phyloP scores from a whole-genome alignment of 495 filamentous ascomycete genomes.

The Hyphodiscus hymeniophilus region DNA sequence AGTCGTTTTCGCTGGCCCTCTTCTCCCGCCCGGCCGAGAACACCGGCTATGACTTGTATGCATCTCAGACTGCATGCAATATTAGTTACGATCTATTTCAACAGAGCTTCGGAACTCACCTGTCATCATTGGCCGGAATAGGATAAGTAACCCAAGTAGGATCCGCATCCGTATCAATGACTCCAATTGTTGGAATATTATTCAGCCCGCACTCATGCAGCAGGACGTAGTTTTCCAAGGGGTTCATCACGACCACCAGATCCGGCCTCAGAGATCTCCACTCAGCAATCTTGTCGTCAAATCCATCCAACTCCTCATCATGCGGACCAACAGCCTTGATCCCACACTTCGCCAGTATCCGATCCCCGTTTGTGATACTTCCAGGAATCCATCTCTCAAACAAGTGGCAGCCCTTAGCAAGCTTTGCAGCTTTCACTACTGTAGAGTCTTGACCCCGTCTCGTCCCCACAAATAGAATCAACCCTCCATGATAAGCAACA shows the following conservation, averaged over 20 bases:
- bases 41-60: conserved; percentile 71
- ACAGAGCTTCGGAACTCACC: conserved; percentile 33
- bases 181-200: conserved; percentile 86
- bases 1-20: conserved; percentile 60
- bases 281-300: conserved; percentile 53
- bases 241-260: conserved; percentile 87
- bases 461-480: conserved; percentile 88
- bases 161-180: conserved; percentile 90
- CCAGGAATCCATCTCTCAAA: conserved; percentile 94
- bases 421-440: conserved; percentile 72
- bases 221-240: conserved; percentile 80
- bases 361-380: conserved; percentile 83
- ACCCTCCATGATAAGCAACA: conserved; percentile 71
- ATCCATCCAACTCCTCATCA: conserved; percentile 57
- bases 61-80: conserved; percentile 58
- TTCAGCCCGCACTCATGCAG: conserved; percentile 85
- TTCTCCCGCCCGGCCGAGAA: conserved; percentile 78
- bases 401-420: conserved; percentile 75
- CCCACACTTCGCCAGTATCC: conserved; percentile 62
- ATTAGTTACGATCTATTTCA: conserved; percentile 8
- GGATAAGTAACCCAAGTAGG: conserved; percentile 94
- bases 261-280: conserved; percentile 69
- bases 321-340: conserved; percentile 63
- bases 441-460: conserved; percentile 65
- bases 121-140: conserved; percentile 95